Percentiles rank a stretch among this genome's conserved stretches.
Conservation (phyloP, 345 rosid genomes). For the Lumnitzera littorea region DNA sequence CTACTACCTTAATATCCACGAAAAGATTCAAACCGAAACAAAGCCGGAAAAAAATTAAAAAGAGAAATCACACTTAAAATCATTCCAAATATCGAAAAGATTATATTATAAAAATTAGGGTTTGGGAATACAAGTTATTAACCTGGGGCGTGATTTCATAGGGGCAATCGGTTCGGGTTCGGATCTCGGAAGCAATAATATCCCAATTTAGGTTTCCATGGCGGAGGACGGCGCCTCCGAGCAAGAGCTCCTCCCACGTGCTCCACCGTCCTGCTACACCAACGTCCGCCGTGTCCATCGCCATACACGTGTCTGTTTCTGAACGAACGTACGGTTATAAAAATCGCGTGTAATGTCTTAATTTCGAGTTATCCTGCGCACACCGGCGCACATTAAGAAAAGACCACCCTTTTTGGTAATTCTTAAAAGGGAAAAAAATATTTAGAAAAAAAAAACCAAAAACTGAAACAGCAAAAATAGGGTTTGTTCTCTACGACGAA, state of each 20-base stretch:
- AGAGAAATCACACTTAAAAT: neutral
- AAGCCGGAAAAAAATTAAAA: neutral
- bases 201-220: conserved; percentile 77
- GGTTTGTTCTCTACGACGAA: too few relatives aligned
- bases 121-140: neutral
- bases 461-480: too few relatives aligned
- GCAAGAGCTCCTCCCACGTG: conserved; percentile 86
- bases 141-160: conserved; percentile 69
- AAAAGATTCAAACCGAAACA: neutral
- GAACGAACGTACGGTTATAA: neutral
- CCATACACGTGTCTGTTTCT: conserved; percentile 1
- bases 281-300: conserved; percentile 24
- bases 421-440: too few relatives aligned
- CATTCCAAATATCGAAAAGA: neutral
- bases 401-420: too few relatives aligned
- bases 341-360: too few relatives aligned
- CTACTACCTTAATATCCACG: too few relatives aligned
- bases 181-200: conserved; percentile 69
- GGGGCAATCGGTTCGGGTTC: conserved; percentile 48
- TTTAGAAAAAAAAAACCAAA: too few relatives aligned
- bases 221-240: conserved; percentile 89
- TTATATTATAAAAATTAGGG: neutral
- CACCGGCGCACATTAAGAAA: too few relatives aligned
- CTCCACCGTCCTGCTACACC: conserved; percentile 47
- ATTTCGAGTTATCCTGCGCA: too few relatives aligned